A percentile compares a stretch with the other conserved stretches of the same genome.
Evolutionary conservation across 2,329 filamentous ascomycete genomes (phyloP).

Genomic region (Colletotrichum sp.): DNA sequence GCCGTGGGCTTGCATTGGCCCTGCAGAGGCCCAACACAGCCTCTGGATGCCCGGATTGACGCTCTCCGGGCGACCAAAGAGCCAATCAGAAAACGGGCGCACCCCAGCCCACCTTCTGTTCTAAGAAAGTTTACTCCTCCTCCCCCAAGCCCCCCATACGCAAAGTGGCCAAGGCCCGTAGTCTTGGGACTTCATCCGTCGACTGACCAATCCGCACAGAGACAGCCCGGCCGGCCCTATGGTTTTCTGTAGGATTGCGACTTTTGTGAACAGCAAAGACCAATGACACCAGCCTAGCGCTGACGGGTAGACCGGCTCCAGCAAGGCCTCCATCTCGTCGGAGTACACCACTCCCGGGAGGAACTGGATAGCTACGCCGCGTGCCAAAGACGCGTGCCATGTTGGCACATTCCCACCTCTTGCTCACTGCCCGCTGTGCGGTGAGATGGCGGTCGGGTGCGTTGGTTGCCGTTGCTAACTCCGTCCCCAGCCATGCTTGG

Average conservation of each 20-base stretch:
- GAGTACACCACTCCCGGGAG: neutral
- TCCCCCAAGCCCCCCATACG: neutral
- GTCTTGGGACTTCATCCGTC: neutral
- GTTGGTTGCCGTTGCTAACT: neutral
- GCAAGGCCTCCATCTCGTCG: neutral
- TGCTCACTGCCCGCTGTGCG: neutral
- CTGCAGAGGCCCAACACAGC: slow-evolving; percentile 1
- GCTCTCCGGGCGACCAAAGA: neutral
- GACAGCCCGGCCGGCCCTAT: neutral
- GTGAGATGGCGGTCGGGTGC: neutral
- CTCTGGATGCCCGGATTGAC: neutral
- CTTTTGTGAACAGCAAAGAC: neutral
- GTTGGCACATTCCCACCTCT: neutral
- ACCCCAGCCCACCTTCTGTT: neutral
- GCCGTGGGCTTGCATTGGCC: neutral
- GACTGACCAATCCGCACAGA: neutral
- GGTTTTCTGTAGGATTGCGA: neutral
- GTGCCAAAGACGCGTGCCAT: neutral
- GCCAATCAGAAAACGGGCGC: slow-evolving; percentile 1
- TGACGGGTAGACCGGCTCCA: neutral
- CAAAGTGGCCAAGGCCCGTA: neutral
- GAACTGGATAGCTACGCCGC: neutral
- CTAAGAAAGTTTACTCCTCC: neutral
- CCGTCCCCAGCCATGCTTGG: neutral
- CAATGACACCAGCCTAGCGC: neutral